Conservation (phyloP, 371 early-diverging fungal species). For the Mortierella sp. region DNA sequence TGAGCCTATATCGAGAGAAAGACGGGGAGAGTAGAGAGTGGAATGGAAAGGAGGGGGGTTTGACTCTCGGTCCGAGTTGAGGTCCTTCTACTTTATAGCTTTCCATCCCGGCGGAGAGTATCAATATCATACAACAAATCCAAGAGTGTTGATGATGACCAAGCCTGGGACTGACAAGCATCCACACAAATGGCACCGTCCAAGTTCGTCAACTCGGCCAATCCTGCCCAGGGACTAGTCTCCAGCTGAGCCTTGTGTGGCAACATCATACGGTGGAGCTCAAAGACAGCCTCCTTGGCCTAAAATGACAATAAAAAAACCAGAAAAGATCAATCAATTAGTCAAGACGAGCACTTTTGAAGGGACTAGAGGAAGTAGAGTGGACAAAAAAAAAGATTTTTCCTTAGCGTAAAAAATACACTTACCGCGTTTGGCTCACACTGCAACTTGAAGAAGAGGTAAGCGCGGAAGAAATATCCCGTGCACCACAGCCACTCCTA, state of each 20-base stretch:
- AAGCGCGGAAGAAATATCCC: conserved; percentile 91
- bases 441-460: conserved; percentile 70
- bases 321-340: neutral
- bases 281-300: conserved; percentile 43
- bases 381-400: no score
- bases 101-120: conserved; percentile 14
- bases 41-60: no score
- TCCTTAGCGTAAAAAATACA: no score
- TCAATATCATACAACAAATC: conserved; percentile 65
- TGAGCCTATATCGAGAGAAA: no score
- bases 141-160: conserved; percentile 87
- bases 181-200: conserved; percentile 85
- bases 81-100: neutral
- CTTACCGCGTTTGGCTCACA: conserved; percentile 36
- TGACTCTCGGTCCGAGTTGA: no score
- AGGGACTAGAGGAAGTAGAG: neutral
- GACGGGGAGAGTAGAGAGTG: no score
- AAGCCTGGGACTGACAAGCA: conserved; percentile 95
- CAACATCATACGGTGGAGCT: conserved; percentile 75
- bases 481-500: conserved; percentile 97
- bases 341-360: neutral
- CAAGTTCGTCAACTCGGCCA: conserved; percentile 95
- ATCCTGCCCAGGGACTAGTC: conserved; percentile 81
- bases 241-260: conserved; percentile 79
- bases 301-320: conserved; percentile 6